Evolutionary conservation across 371 early-diverging fungal species (phyloP), one percentile per base, ranked within the genome.

Genomic region (Globomyces sp.): DNA sequence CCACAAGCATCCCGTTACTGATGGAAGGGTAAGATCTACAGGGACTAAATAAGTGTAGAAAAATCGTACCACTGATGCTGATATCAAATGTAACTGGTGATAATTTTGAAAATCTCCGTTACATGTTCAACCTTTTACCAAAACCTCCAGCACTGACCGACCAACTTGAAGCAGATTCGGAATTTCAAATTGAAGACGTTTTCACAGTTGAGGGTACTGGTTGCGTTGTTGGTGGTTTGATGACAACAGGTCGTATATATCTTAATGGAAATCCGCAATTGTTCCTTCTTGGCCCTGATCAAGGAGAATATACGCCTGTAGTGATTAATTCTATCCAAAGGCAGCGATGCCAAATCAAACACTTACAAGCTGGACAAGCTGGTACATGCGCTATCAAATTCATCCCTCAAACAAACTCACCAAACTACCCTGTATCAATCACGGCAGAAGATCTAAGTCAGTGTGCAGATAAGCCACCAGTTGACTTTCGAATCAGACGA

Each of bases 41-140:
- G 24, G 24, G 24, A 24, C 11, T 49, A 34, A 13, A 24, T 37
- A 11, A 41, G 8, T 0, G 40, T 41, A 61, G 68, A 50, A 63
- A 65, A n/a, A 74, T 80, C 1, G 68, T 80, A 24, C 83, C 83
- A 3, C 70, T 83, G 3, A 82, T 83, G 58, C 68, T 81, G 41
- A 72, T 71, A 1, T 80, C 80, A 8, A 77, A 69, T 66, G 81
- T 83, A 5, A 83, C 83, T 2, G 83, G 83, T 36, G 81, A 80
- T 39, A 78, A 83, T 62, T 55, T 80, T 51, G 57, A 70, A n/a
- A 64, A 82, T 8, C 69, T 83, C 10, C 51, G 45, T 5, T 64
- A 71, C 58, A 77, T 83, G 55, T 58, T 80, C n/a, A 81, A 81
- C 63, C 58, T 78, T 9, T 69, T 83, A 9, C 77, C 71, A 41